Conservation (phyloP, 1,139 yeast genomes). For the Geotrichum europaeum region DNA sequence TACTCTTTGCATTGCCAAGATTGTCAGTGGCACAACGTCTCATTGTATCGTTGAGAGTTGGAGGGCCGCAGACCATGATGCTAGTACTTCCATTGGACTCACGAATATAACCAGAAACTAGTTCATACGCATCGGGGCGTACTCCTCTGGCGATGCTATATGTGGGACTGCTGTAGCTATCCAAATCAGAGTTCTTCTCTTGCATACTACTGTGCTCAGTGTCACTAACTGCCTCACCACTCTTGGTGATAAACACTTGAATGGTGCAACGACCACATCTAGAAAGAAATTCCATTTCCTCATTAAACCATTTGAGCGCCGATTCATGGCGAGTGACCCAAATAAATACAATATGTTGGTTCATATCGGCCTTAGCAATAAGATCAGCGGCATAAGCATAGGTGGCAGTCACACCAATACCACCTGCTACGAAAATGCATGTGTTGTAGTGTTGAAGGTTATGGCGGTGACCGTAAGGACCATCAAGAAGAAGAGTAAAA, state of each 20-base stretch:
- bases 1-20: slow-evolving; percentile 23
- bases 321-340: slow-evolving; percentile 47
- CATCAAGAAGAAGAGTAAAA: slow-evolving; percentile 44
- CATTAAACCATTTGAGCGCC: slow-evolving; percentile 46
- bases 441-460: slow-evolving; percentile 48
- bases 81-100: slow-evolving; percentile 33
- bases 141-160: slow-evolving; percentile 2
- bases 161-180: slow-evolving; percentile 4
- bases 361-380: slow-evolving; percentile 1
- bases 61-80: slow-evolving; percentile 39
- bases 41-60: slow-evolving; percentile 35
- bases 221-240: background rate
- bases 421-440: slow-evolving; percentile 51
- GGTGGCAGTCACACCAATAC: slow-evolving; percentile 62
- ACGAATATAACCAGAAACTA: slow-evolving; percentile 29
- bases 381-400: slow-evolving; percentile 26
- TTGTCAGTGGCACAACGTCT: slow-evolving; percentile 31
- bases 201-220: background rate
- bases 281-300: slow-evolving; percentile 41
- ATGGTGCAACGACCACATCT: slow-evolving; percentile 31
- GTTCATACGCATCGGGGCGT: slow-evolving; percentile 37
- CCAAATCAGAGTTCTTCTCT: slow-evolving; percentile 2
- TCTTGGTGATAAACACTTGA: slow-evolving; percentile 37
- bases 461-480: slow-evolving; percentile 50
- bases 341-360: slow-evolving; percentile 38